A percentile compares a stretch with the other conserved stretches of the same genome.
phyloP scores from a whole-genome alignment of 164 flowering plant genomes.

The Piper betle region DNA sequence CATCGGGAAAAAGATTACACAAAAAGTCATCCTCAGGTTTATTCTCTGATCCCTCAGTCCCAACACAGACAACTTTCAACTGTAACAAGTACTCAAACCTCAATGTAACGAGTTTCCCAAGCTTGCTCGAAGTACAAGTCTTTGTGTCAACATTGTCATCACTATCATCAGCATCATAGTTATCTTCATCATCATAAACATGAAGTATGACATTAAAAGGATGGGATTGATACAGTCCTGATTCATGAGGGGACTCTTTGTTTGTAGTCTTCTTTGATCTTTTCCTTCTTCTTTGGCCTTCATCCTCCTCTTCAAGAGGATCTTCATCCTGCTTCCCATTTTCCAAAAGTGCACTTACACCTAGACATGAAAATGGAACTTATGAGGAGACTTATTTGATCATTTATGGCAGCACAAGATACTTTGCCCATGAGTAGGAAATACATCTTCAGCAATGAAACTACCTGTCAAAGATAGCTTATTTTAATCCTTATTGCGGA shows the following conservation, averaged over 20 bases:
- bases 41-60: conserved; percentile 64
- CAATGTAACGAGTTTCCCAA: conserved; percentile 49
- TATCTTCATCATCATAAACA: conserved; percentile 51
- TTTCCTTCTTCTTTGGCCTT: conserved; percentile 93
- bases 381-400: no score
- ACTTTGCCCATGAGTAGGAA: no score
- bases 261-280: conserved; percentile 57
- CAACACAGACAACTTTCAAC: conserved; percentile 82
- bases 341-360: conserved; percentile 34
- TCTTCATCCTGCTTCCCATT: conserved; percentile 60
- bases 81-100: conserved; percentile 78
- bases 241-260: conserved; percentile 52
- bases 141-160: background rate
- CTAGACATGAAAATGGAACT: conserved; percentile 15
- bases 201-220: conserved; percentile 78
- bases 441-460: no score
- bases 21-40: conserved; percentile 50
- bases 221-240: conserved; percentile 60
- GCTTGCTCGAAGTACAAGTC: conserved; percentile 12
- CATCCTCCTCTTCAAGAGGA: conserved; percentile 81
- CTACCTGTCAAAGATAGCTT: no score
- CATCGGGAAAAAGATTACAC: conserved; percentile 91
- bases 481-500: no score
- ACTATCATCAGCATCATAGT: conserved; percentile 15
- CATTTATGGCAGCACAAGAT: no score